Percentiles rank a stretch among this genome's conserved stretches.
phyloP scores from a whole-genome alignment of 1,139 yeast species.

The Candida sanyaensis region DNA sequence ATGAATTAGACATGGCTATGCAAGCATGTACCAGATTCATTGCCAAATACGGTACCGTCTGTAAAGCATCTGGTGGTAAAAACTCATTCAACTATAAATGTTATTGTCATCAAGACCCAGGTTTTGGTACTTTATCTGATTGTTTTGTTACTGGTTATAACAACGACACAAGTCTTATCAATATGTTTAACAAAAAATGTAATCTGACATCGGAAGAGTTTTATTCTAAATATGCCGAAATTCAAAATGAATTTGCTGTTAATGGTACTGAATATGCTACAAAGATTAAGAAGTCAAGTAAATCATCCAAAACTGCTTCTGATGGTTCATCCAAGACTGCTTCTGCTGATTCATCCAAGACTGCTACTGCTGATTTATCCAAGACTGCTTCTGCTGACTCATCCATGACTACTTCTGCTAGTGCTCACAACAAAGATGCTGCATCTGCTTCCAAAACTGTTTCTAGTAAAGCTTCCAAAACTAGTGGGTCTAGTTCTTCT shows the following conservation, averaged over 20 bases:
- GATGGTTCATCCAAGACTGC: too few species aligned
- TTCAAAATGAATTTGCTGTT: conserved; percentile 5
- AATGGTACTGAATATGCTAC: conserved; percentile 4
- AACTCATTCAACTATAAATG: conserved; percentile 12
- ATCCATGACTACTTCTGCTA: too few species aligned
- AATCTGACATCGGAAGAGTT: conserved; percentile 10
- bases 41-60: conserved; percentile 7
- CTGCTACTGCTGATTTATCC: too few species aligned
- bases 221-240: conserved; percentile 8
- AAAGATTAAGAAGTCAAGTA: neutral
- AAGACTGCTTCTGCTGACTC: too few species aligned
- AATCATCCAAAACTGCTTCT: neutral
- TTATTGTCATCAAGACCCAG: conserved; percentile 18
- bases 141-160: conserved; percentile 19
- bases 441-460: too few species aligned
- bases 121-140: conserved; percentile 22
- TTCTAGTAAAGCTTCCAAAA: too few species aligned
- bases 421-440: too few species aligned
- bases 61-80: conserved; percentile 6
- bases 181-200: conserved; percentile 18
- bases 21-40: conserved; percentile 12
- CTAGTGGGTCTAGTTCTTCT: neutral
- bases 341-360: too few species aligned
- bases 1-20: conserved; percentile 9
- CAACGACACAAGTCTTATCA: conserved; percentile 16